phyloP scores from a whole-genome alignment of 345 rosid species.

The Turritis glabra region DNA sequence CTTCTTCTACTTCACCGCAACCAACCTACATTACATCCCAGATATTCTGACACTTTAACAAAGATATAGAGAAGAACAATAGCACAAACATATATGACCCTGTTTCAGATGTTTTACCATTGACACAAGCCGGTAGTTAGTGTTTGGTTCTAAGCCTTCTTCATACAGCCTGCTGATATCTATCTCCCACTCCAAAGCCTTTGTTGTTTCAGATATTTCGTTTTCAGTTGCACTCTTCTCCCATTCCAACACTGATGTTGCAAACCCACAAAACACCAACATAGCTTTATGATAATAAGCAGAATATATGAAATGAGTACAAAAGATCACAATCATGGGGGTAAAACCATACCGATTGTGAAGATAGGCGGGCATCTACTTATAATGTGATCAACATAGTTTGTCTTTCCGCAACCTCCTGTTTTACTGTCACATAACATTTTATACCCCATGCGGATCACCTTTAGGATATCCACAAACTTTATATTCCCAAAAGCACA shows the following conservation, averaged over 20 bases:
- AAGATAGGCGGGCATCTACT: constrained; percentile 18
- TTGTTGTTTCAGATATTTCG: constrained; percentile 24
- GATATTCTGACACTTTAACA: not conserved
- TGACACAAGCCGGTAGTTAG: constrained; percentile 18
- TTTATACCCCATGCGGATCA: constrained; percentile 9
- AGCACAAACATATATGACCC: not conserved
- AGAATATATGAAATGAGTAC: not conserved
- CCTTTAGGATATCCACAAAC: constrained; percentile 26
- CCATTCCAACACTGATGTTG: constrained; percentile 19
- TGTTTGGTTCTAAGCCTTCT: constrained; percentile 3
- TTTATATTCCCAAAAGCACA: constrained; percentile 3
- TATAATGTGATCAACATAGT: not conserved
- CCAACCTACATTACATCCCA: constrained; percentile 24
- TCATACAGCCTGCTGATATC: constrained; percentile 17
- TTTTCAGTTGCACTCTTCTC: constrained; percentile 15
- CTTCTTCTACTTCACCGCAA: constrained; percentile 13
- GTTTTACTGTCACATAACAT: constrained; percentile 9
- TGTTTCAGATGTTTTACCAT: constrained; percentile 16
- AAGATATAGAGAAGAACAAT: not conserved
- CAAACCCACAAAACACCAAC: constrained; percentile 4
- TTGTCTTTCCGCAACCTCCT: constrained; percentile 25
- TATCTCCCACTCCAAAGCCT: constrained; percentile 24
- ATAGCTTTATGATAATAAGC: not conserved
- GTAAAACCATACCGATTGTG: constrained; percentile 17
- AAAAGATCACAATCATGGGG: not conserved